Percentiles rank a stretch among this genome's conserved stretches.
phyloP scores from a whole-genome alignment of 106 monocot species.

The Allium cepa region DNA sequence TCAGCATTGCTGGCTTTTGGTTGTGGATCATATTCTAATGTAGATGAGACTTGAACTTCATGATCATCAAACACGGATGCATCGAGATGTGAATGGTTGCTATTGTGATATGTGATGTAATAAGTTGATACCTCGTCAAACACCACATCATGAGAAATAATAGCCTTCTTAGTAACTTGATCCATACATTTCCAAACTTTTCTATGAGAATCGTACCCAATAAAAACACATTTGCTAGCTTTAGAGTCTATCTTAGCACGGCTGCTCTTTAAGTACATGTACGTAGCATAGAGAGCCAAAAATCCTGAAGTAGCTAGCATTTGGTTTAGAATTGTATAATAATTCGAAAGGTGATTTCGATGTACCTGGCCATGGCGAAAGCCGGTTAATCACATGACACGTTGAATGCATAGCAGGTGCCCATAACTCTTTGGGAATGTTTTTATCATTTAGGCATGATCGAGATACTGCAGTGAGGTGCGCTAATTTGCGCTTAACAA shows the following conservation, averaged over 20 bases:
- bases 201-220: not conserved
- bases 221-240: no score
- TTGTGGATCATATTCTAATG: not conserved
- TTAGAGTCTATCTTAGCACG: no score
- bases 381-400: not conserved
- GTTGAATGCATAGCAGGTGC: not conserved
- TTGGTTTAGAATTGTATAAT: not conserved
- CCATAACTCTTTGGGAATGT: not conserved
- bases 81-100: not conserved
- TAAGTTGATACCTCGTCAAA: not conserved
- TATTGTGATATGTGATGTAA: not conserved
- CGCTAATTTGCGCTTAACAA: not conserved
- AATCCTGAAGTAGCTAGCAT: not conserved
- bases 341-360: not conserved
- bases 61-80: no score
- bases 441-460: not conserved
- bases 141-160: not conserved
- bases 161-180: not conserved
- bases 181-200: conserved; percentile 1
- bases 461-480: not conserved
- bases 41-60: no score
- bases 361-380: not conserved
- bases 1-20: not conserved
- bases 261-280: not conserved
- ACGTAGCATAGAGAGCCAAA: not conserved